Evolutionary conservation across 2,329 filamentous ascomycete genomes (phyloP), one percentile per base, ranked within the genome.

Genomic region (Atkinsonella texensis): DNA sequence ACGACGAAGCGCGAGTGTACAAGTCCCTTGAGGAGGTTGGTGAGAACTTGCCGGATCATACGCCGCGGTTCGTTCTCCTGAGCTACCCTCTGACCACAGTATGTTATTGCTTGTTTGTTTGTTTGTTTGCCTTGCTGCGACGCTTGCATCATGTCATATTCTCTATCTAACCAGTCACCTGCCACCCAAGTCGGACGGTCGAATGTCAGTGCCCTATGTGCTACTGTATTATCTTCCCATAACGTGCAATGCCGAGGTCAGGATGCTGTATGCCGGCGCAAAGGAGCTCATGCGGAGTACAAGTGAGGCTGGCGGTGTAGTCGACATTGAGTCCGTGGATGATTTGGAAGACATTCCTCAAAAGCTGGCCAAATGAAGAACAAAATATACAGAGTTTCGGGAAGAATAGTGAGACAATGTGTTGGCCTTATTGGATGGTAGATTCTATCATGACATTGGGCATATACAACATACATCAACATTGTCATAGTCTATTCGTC

Each of bases 261-360:
- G 88, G 59, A 97, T 97, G 93, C 74, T 93, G 65, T 98, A 97
- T 67, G 93, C 93, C 32, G 87, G 90, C 40, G 93, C 93, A 43
- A 95, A 96, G 70, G 93, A 98, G 72, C 70, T 97, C 67, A 89
- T 97, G 85, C 82, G 90, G 57, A 95, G 88, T 64, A 94, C 88
- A 51, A 87, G 87, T 53, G 89, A 96, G 71, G 90, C 89, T n/a
- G 84, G 85, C 50, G 81, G 80, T 59, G 84, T 97, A 28, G 80
- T 98, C 55, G 91, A 97, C 68, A 81, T 97, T 47, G 81, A 87
- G 59, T 83, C 79, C 18, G 77, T 79, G 3, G 89, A 95, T 51
- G 91, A 96, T 51, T 65, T 97, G 59, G 82, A 87, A 57, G 83
- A 85, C n/a, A 82, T 97, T 56, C 87, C 90, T 52, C 72, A 78